Evolutionary conservation across 768 basidiomycete species (phyloP).

Genomic region (Strobilomyces confusus): DNA sequence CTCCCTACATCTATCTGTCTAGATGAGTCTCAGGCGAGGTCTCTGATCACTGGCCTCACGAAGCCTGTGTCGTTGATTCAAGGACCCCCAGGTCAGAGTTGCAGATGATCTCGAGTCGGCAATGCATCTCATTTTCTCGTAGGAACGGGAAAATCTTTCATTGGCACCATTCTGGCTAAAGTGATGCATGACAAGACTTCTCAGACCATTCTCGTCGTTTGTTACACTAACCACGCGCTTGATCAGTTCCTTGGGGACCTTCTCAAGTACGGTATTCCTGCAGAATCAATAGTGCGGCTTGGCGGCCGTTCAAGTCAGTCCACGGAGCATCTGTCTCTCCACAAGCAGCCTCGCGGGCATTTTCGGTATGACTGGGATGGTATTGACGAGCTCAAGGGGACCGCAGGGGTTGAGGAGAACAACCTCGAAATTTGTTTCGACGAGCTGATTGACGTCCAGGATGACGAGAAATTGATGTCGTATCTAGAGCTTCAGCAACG

Average conservation of each 20-base stretch:
- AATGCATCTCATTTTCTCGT: background rate
- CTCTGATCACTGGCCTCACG: conserved; percentile 47
- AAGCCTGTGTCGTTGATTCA: conserved; percentile 60
- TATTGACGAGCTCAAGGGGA: conserved; percentile 21
- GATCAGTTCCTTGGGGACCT: conserved; percentile 66
- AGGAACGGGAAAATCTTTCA: conserved; percentile 75
- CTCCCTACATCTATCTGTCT: conserved; percentile 39
- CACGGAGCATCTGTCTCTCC: conserved; percentile 45
- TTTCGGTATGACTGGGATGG: background rate
- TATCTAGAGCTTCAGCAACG: conserved; percentile 43
- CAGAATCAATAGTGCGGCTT: conserved; percentile 48
- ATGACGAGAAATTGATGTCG: conserved; percentile 32
- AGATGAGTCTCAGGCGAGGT: conserved; percentile 45
- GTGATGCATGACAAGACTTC: conserved; percentile 44
- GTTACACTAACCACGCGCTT: conserved; percentile 70
- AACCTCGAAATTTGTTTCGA: conserved; percentile 14
- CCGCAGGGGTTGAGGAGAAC: conserved; percentile 33
- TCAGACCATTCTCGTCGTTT: conserved; percentile 57
- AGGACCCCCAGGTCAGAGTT: conserved; percentile 58
- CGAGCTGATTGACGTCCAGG: conserved; percentile 14
- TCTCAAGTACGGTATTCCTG: conserved; percentile 52
- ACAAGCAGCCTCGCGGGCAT: conserved; percentile 6
- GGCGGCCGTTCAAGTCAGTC: conserved; percentile 48
- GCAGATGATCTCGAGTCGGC: background rate
- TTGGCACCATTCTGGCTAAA: conserved; percentile 62